Evolutionary conservation across 1,284 basidiomycete genomes (phyloP), one percentile per base, ranked within the genome.

Genomic region (Cutaneotrichosporon dermatis): DNA sequence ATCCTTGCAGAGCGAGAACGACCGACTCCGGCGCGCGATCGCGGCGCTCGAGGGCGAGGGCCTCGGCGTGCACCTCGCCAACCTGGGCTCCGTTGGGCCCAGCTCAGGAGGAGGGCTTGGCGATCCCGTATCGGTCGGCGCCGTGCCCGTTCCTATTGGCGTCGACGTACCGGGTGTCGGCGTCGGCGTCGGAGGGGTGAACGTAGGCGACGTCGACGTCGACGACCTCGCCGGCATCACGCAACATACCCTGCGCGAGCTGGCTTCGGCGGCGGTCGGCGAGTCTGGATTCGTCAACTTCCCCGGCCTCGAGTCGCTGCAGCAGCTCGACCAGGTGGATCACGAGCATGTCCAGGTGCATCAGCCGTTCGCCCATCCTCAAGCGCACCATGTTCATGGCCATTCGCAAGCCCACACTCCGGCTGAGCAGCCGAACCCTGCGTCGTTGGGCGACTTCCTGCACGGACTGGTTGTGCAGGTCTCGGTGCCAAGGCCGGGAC

Each of bases 191-290:
- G 25, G 25, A 25, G 25, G 12, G 2, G 39, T 12, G 2, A 12
- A 8, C 4, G 39, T 12, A 1, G 39, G 39, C n/a, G 15, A 46
- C 4, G 25, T 40, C n/a, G 50, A 41, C 37, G 50, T 51, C 16
- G 39, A 51, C 37, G 50, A 41, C 15, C 39, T 51, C 3, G 25
- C n/a, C 7, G 49, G 15, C n/a, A 57, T 61, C 13, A 52, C 55
- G 12, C 59, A 64, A 41, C 48, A 59, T 13, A 65, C 63, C 0
- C 41, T 67, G 46, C 58, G 65, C 11, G 65, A 67, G 39, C 57
- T 67, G 2, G 65, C 65, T 1, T 55, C 59, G 0, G 65, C 65
- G 4, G 65, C 65, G 0, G 62, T 62, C 7, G 56, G 54, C 34
- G 58, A 48, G 13, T 36, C 43, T 4, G 39, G 39, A 9, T 40